A percentile compares a stretch with the other conserved stretches of the same genome.
These are phyloP conservation scores for Lupinus albus DNA, from an alignment of 306 rosid species.

Conservation along the genomic window DNA sequence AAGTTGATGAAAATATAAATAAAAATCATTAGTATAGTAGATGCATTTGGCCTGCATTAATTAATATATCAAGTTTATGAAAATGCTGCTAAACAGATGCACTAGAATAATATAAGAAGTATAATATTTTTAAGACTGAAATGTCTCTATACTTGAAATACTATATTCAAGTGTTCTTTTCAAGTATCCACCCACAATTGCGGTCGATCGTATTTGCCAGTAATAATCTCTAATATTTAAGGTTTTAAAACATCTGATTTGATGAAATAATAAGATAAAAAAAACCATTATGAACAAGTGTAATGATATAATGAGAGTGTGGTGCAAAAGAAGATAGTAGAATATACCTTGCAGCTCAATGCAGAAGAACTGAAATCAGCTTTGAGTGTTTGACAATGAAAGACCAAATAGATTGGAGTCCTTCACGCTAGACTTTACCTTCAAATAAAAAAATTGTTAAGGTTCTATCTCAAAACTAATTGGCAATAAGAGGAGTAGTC, in stretches of 20 bases:
- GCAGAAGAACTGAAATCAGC: constrained; percentile 72
- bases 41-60: background rate
- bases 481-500: too few species aligned
- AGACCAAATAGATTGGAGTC: constrained; percentile 81
- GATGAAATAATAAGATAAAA: background rate
- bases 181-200: background rate
- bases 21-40: background rate
- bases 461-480: too few species aligned
- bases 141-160: too few species aligned
- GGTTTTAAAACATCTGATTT: background rate
- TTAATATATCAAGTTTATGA: background rate
- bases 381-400: constrained; percentile 71
- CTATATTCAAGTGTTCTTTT: background rate
- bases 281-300: constrained; percentile 16
- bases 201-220: too few species aligned
- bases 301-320: background rate
- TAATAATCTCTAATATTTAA: too few species aligned
- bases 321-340: background rate
- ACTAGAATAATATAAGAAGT: background rate
- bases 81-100: background rate
- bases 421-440: constrained; percentile 72
- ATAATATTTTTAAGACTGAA: too few species aligned
- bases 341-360: constrained; percentile 69
- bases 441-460: too few species aligned
- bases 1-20: background rate